phyloP scores from a whole-genome alignment of 169 alveolate genomes.

The Cryptosporidium bovis region DNA sequence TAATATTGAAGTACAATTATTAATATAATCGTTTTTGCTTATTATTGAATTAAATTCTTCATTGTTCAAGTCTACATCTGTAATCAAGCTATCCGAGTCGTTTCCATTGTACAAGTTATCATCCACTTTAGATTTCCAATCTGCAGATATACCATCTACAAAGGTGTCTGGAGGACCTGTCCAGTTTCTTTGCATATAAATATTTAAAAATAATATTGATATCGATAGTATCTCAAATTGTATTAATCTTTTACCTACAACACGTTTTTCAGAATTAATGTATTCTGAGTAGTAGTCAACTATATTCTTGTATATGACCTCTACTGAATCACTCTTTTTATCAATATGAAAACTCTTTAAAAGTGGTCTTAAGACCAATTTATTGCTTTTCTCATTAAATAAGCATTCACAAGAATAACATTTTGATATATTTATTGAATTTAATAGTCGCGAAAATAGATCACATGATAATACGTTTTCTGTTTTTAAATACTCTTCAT shows the following conservation, averaged over 20 bases:
- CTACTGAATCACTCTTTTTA: conserved; percentile 18
- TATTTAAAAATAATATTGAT: conserved; percentile 35
- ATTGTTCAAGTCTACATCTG: not conserved
- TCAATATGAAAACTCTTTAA: conserved; percentile 16
- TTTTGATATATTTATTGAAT: conserved; percentile 32
- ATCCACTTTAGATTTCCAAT: conserved; percentile 12
- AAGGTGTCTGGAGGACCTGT: conserved; percentile 61
- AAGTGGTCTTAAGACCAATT: conserved; percentile 12
- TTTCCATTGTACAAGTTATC: not conserved
- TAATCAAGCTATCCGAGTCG: not conserved
- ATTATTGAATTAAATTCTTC: not conserved
- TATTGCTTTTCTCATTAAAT: not conserved
- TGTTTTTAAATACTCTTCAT: not conserved
- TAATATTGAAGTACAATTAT: conserved; percentile 9
- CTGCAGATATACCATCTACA: conserved; percentile 8
- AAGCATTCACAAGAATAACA: conserved; percentile 16
- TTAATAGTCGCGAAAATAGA: conserved; percentile 16
- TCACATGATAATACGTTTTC: not conserved
- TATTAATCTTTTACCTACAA: not conserved
- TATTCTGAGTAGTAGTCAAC: conserved; percentile 24
- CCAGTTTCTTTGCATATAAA: conserved; percentile 70
- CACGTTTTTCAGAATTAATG: conserved; percentile 8
- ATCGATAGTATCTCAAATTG: conserved; percentile 63
- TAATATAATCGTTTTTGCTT: conserved; percentile 4
- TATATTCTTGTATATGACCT: not conserved